Base-by-base conservation (phyloP, 768 basidiomycete species). In the Tephrocybe rancida region DNA sequence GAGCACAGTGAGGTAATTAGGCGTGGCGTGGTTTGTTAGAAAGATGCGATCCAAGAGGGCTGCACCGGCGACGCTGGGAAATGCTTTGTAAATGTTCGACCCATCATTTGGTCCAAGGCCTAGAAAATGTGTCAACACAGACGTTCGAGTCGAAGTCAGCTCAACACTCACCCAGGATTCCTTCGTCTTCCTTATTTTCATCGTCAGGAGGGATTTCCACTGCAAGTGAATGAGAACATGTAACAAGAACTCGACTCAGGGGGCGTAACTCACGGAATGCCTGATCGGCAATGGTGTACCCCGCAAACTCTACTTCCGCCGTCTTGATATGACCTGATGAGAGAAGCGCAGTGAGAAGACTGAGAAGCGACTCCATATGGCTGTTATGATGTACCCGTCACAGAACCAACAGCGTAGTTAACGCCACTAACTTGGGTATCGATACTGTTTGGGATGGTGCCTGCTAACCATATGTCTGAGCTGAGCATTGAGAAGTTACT, bases 11-110 rank as follows among this genome's bases (percentile, higher is more conserved):
- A 91, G 73, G 56, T 70, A 81, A 63, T 88, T 86, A 0, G 84
- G 78, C 1, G 81, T 70, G n/a, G 80, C 71, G 8, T 70, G 67
- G 61, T 89, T 77, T 58, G 84, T 79, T 6, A 68, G 64, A 65
- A 92, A 90, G 55, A 88, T 83, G 39, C 83, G 77, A 68, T 88
- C 84, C 8, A 88, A 72, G 30, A 84, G 74, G 0, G 84, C 70
- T 55, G 81, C 78, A 3, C 82, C 86, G 0, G 68, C 62, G 11
- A 71, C 39, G 22, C 68, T 59, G 6, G 67, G 57, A 13, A 77
- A 61, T 24, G 66, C 57, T 41, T 61, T 41, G 49, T 75, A 68
- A 48, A 89, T 67, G 27, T 64, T 71, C 2, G 82, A 89, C 34
- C 74, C 82, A n/a, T 70, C 72, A 64, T 76, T 82, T 39, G 81